Percentiles rank a stretch among this genome's conserved stretches.
Evolutionary conservation across 345 rosid species (phyloP).

Genomic region (Pistacia integerrima): DNA sequence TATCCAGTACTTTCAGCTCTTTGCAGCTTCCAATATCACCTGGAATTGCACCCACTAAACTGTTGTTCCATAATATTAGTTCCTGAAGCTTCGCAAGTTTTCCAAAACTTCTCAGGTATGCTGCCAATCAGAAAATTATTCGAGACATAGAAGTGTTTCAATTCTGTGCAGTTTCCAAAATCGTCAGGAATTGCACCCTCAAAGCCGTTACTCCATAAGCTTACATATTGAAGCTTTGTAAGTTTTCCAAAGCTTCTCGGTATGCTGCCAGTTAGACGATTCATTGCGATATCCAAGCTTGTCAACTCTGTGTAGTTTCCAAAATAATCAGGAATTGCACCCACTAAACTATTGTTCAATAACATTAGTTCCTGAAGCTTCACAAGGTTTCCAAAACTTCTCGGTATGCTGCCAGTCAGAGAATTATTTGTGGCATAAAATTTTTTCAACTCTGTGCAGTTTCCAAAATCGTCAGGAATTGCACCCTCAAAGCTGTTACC

Average conservation of each 20-base stretch:
- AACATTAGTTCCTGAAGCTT: constrained; percentile 63
- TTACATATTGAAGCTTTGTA: constrained; percentile 75
- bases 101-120: constrained; percentile 77
- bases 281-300: constrained; percentile 64
- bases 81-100: constrained; percentile 76
- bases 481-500: constrained; percentile 81
- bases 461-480: constrained; percentile 72
- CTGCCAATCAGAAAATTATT: constrained; percentile 73
- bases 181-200: constrained; percentile 74
- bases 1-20: constrained; percentile 60
- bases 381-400: constrained; percentile 63
- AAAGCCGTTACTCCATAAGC: constrained; percentile 79
- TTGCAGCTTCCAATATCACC: constrained; percentile 67
- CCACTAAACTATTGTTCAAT: constrained; percentile 90
- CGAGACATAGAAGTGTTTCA: constrained; percentile 62
- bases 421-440: constrained; percentile 75
- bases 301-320: constrained; percentile 65
- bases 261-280: constrained; percentile 75
- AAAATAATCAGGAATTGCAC: constrained; percentile 68
- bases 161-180: constrained; percentile 62
- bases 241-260: constrained; percentile 77
- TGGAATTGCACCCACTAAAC: constrained; percentile 76
- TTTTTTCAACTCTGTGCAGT: constrained; percentile 61
- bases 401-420: constrained; percentile 77
- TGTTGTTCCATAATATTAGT: constrained; percentile 88